These are phyloP conservation scores for Plenodomus tracheiphilus DNA, from an alignment of 2,329 filamentous ascomycete species.

Conservation along the genomic window DNA sequence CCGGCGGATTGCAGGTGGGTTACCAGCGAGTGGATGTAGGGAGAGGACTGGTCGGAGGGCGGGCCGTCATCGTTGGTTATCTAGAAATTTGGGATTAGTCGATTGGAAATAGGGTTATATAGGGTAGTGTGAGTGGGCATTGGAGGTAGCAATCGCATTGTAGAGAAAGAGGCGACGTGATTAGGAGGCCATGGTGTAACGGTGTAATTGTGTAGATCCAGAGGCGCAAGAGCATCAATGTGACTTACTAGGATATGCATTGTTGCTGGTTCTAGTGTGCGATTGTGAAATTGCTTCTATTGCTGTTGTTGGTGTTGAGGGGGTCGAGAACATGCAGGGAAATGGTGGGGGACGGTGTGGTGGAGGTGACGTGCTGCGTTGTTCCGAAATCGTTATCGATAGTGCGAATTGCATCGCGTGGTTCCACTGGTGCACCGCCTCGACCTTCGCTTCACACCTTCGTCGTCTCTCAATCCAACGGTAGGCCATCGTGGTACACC, in stretches of 20 bases:
- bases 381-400: slow-evolving; percentile 29
- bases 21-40: slow-evolving; percentile 54
- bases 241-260: slow-evolving; percentile 47
- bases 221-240: background rate
- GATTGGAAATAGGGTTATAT: background rate
- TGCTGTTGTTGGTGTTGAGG: slow-evolving; percentile 9
- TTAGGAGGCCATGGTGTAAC: background rate
- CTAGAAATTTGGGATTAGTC: too few species aligned
- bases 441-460: background rate
- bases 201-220: too few species aligned
- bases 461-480: background rate
- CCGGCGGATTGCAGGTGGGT: slow-evolving; percentile 62
- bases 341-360: slow-evolving; percentile 16
- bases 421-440: slow-evolving; percentile 6
- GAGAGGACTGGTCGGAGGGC: slow-evolving; percentile 53
- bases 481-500: background rate
- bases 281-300: background rate
- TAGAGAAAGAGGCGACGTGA: background rate
- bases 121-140: background rate
- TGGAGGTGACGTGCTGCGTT: slow-evolving; percentile 21
- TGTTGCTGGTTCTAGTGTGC: slow-evolving; percentile 3
- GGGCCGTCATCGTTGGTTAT: slow-evolving; percentile 58
- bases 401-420: slow-evolving; percentile 16
- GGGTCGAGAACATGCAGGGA: slow-evolving; percentile 8
- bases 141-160: background rate